Percentiles rank a stretch among this genome's conserved stretches.
These are phyloP conservation scores for Cyclotella baltica DNA, from an alignment of 108 stramenopile genomes.

Conservation along the genomic window DNA sequence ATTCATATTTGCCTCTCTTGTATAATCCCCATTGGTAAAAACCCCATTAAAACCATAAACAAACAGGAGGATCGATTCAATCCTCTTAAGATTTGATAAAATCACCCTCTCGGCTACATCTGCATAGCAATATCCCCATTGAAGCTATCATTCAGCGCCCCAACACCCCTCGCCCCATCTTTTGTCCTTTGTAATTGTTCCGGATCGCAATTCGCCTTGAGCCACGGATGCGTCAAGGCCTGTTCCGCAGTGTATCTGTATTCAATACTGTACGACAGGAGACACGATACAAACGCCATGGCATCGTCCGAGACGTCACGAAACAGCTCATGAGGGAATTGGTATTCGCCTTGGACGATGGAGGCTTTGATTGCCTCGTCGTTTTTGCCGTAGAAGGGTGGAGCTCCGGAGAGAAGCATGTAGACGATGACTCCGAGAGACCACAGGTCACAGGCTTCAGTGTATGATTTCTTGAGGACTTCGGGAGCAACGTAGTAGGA, in stretches of 20 bases:
- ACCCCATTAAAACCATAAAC: neutral
- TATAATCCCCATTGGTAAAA: neutral
- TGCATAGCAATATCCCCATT: conserved; percentile 32
- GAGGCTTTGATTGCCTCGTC: conserved; percentile 90
- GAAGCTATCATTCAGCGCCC: conserved; percentile 26
- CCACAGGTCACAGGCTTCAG: conserved; percentile 96
- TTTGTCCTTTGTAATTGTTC: conserved; percentile 67
- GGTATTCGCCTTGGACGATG: conserved; percentile 89
- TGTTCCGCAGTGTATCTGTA: conserved; percentile 91
- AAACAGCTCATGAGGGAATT: conserved; percentile 89
- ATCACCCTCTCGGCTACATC: conserved; percentile 8
- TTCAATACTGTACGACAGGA: conserved; percentile 85
- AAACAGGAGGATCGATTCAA: neutral
- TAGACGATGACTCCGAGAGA: conserved; percentile 94
- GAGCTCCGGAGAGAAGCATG: conserved; percentile 92
- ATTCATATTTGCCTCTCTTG: too few relatives aligned
- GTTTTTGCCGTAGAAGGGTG: conserved; percentile 93
- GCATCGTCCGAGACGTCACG: conserved; percentile 91
- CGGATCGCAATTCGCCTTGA: conserved; percentile 81
- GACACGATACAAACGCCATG: conserved; percentile 89
- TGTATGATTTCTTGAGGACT: conserved; percentile 97
- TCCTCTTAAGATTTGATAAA: conserved; percentile 10
- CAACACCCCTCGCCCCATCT: conserved; percentile 77
- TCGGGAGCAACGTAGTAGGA: conserved; percentile 98
- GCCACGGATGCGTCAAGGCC: conserved; percentile 90